Base-by-base conservation (phyloP, 140 eudicot genomes). In the Bidens hawaiensis region DNA sequence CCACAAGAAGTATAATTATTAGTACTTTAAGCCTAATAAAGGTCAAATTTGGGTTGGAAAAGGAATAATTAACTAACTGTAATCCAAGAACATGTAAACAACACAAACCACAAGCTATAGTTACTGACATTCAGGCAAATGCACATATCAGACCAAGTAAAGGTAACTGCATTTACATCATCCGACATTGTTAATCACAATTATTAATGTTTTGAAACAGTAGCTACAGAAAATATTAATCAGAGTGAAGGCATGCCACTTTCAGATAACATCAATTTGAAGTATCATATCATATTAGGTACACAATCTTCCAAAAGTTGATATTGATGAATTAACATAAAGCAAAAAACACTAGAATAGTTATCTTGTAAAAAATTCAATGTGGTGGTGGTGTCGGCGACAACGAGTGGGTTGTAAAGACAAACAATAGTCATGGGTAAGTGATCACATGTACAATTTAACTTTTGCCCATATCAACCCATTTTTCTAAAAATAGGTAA, bases 261-360 rank as follows among this genome's bases (percentile, higher is more conserved):
- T 33, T 46, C 68, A 60, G 62, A 60, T 38, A 70, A 4, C 43
- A 34, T 33, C 52, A 48, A 16, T 69, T 43, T 18, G 33, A 59
- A 47, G 31, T 23, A 18, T 51, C 51, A 64, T 54, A 38, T 43
- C n/a, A n/a, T n/a, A n/a, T n/a, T 31, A 72, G 62, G 30, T 42
- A 63, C 54, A 70, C 46, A 59, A 41, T 40, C 40, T 49, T 26
- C 27, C 68, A 64, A 42, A 46, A 28, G 63, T 48, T 42, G 38
- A 54, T n/a, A 64, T 46, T 11, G 54, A 21, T 14, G 64, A 70
- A 70, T 36, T 65, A 73, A 40, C n/a, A n/a, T n/a, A n/a, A n/a
- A n/a, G n/a, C n/a, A n/a, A n/a, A n/a, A n/a, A n/a, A n/a, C n/a
- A n/a, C n/a, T n/a, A n/a, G n/a, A n/a, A n/a, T n/a, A n/a, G n/a